Base-by-base conservation (phyloP, 345 rosid genomes). In the Salix exigua region DNA sequence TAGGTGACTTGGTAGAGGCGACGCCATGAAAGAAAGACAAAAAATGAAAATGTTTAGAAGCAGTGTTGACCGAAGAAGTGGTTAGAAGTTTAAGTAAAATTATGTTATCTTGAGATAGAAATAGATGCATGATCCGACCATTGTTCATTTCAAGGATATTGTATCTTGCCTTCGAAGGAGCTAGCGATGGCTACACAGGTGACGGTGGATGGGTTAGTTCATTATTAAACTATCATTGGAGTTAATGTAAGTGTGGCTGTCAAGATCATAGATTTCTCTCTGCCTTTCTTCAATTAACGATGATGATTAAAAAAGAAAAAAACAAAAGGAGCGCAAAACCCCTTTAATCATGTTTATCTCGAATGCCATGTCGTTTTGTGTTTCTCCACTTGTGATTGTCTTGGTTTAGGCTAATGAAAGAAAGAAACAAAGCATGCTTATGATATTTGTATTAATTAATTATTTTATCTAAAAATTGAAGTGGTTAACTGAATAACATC, bases 401-500 rank as follows among this genome's bases (percentile, higher is more conserved):
- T 5, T 61, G 58, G 68, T 67, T 66, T 61, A 18, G 37, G 58
- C 75, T 11, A 40, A 58, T 16, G 14, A 8, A 61, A 12, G 33
- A 8, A 38, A 9, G 12, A 40, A 6, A 12, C 13, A 53, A 46
- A 46, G 51, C 50, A 46, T 46, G 50, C 18, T 21, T 17, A 14
- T 4, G 26, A 21, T 6, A 11, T 28, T 17, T 61, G n/a, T 13
- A 0, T 33, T 33, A 4, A 33, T 0, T 1, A 33, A 33, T 33
- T 0, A 33, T 33, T 0, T 33, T 5, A 33, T 0, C 35, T 33
- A 4, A 33, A 0, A 33, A 0, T 0, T 33, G 4, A 33, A 33
- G 0, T 0, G 4, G 6, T 33, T 33, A 33, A 0, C 1, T 33
- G 1, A 33, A 33, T 33, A 31, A 2, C 0, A 30, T 30, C 3